Base-by-base conservation (phyloP, 2,329 filamentous ascomycete species). In the Colletotrichum nymphaeae region DNA sequence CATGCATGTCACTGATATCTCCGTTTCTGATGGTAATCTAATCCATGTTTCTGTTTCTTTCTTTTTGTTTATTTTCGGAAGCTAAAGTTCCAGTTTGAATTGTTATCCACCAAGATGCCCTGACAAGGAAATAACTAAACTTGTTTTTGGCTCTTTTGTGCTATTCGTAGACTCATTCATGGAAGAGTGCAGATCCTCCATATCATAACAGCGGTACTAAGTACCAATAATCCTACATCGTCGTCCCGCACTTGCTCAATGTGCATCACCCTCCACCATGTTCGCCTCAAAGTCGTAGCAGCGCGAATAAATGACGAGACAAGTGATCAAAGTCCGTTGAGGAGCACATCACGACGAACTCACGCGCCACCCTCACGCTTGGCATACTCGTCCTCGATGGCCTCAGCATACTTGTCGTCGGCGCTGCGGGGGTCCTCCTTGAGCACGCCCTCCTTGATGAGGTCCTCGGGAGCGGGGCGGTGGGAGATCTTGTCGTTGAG, bases 401-500 rank as follows among this genome's bases (percentile, higher is more conserved):
- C 88, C 81, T 91, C 89, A 72, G 86, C 85, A 76, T 91, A 91
- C 76, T 86, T 87, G 76, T 88, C 85, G 32, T 89, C 87, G 4
- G 87, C 81, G n/a, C 85, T 85, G 69, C 90, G 88, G 2, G 90
- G 90, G 77, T 93, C 91, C 76, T 93, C 90, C 72, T 90, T 91
- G 76, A 98, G 84, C 68, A 98, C 94, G 5, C 95, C 95, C 77
- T 93, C 91, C 79, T 93, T 91, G 71, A 98, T 87, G 75, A 98
- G 86, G 63, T 93, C 88, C 76, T 95, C 94, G 12, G 94, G 93
- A 46, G 90, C 88, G 1, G 95, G 95, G 24, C 95, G 89, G 78
- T 93, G 89, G 79, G 93, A 90, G 75, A 98, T 91, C 82, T 95
- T 95, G 79, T 97, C 95, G 83, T 97, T 97, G 75, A 98, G 88